Evolutionary conservation across 208 protist species (phyloP).

Genomic region (Porcisia deanei): DNA sequence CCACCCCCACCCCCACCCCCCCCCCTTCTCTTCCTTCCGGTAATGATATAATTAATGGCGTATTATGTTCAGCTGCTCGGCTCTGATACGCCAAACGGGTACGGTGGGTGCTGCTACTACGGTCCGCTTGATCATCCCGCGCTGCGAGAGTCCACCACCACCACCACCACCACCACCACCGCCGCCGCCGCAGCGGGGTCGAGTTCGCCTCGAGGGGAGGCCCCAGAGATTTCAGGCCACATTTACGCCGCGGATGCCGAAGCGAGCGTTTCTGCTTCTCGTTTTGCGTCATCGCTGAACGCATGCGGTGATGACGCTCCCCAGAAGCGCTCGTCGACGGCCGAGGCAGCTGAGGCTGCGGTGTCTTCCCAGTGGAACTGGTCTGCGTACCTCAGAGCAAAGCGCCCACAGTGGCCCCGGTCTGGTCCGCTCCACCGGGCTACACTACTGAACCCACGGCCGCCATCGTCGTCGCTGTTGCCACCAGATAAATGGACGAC

Average conservation of each 20-base stretch:
- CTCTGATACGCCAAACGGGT: slow-evolving; percentile 75
- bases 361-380: slow-evolving; percentile 6
- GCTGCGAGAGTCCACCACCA: slow-evolving; percentile 20
- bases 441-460: background rate
- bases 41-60: slow-evolving; percentile 24
- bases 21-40: background rate
- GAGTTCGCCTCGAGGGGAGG: background rate
- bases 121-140: slow-evolving; percentile 55
- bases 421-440: slow-evolving; percentile 4
- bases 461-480: background rate
- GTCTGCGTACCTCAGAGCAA: slow-evolving; percentile 19
- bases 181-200: background rate
- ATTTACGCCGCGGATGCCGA: background rate
- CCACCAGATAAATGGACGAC: background rate
- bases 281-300: background rate
- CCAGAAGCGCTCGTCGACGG: background rate
- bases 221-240: background rate
- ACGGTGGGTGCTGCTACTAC: slow-evolving; percentile 78
- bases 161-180: background rate
- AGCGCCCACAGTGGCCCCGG: slow-evolving; percentile 20
- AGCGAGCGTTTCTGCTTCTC: background rate
- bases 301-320: background rate
- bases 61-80: slow-evolving; percentile 79
- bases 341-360: background rate
- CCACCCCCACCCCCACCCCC: background rate